A percentile compares a stretch with the other conserved stretches of the same genome.
Evolutionary conservation across 352 stramenopile species (phyloP).

Genomic region (Saprolegnia parasitica): DNA sequence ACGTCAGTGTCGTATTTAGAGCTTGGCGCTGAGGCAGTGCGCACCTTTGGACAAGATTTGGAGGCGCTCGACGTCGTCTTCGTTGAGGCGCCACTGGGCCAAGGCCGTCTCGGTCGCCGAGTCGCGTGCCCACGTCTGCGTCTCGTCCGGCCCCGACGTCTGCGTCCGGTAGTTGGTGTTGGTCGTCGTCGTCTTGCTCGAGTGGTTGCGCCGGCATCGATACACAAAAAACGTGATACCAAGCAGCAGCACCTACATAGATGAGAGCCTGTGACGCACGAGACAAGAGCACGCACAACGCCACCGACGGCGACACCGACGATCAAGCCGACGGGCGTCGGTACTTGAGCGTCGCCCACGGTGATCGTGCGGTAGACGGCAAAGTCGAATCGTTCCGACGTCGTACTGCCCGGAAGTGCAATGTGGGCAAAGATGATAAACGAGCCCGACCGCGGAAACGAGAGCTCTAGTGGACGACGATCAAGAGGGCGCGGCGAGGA

Average conservation of each 20-base stretch:
- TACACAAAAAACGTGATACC: not conserved
- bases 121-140: not conserved
- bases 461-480: no score
- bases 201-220: not conserved
- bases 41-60: not conserved
- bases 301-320: conserved; percentile 1
- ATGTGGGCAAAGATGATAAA: not conserved
- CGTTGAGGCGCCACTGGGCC: not conserved
- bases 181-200: not conserved
- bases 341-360: not conserved
- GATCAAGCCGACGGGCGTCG: not conserved
- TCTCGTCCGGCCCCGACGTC: not conserved
- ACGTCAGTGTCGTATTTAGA: not conserved
- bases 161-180: not conserved
- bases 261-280: not conserved
- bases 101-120: not conserved
- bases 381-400: not conserved
- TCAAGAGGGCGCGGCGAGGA: no score
- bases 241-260: not conserved
- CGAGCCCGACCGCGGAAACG: not conserved
- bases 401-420: not conserved
- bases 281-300: not conserved
- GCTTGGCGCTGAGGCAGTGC: no score
- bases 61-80: not conserved
- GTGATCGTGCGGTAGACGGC: not conserved